Base-by-base conservation (phyloP, 2,329 filamentous ascomycete genomes). In the Ascosphaera aggregata region DNA sequence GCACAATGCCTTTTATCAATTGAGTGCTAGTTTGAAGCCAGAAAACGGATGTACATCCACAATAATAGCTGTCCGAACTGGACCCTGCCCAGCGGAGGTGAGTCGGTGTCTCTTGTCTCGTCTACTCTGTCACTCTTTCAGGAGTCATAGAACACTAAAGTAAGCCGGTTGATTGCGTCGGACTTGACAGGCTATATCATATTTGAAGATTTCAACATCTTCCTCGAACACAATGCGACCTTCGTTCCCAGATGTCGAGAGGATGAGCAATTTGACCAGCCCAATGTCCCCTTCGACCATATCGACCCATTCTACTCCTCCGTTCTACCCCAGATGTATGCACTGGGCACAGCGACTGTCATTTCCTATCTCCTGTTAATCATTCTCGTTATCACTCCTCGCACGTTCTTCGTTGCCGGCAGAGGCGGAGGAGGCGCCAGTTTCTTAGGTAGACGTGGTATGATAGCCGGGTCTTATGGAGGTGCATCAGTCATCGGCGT, bases 281-380 rank as follows among this genome's bases (percentile, higher is more conserved):
- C 15, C 34, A 35, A 35, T 9, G 34, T 35, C 43, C 57, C 75
- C 44, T 69, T 75, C 43, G 73, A 84, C 55, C 71, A 80, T 40
- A 67, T 71, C 45, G 81, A 92, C 50, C 84, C 84, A 7, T 98
- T 98, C 57, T 93, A 92, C 57, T 78, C 85, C 40, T 93, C 85
- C 30, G 84, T 81, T 16, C 86, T 89, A 35, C 86, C 89, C 11
- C 84, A 92, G 57, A 78, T 80, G 49, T 98, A 94, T 53, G 85
- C 85, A 36, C 78, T 95, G 40, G 84, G 84, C 41, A 80, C 84
- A 13, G 82, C 82, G 15, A 95, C 85, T 1, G 78, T 93, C 40
- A 76, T 92, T 38, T 78, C 84, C 37, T 95, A 91, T 59, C 78
- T 91, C 53, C 71, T 95, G 36, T 77, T 94, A 47, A 80, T 93